Conservation (phyloP, 768 basidiomycete genomes). For the Crepidotus variabilis region DNA sequence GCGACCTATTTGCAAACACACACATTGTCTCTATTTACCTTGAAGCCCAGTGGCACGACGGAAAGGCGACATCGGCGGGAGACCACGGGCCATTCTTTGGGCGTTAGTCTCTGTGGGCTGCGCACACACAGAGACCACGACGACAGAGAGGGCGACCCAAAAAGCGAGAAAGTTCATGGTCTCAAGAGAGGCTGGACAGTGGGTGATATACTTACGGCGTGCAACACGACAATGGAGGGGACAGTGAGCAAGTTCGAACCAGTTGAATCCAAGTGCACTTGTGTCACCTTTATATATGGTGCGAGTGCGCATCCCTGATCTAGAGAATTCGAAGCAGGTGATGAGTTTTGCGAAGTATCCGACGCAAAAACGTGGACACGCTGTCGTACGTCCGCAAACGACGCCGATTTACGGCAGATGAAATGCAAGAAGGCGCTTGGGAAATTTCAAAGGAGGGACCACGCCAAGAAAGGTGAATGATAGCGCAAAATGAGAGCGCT, state of each 20-base stretch:
- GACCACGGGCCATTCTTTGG: slow-evolving; percentile 48
- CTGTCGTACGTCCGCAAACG: background rate
- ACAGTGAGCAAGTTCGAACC: background rate
- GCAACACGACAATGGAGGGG: background rate
- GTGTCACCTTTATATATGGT: background rate
- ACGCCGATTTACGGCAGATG: background rate
- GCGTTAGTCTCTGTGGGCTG: slow-evolving; percentile 44
- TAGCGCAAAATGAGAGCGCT: too few species aligned
- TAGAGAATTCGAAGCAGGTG: background rate
- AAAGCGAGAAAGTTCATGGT: slow-evolving; percentile 39
- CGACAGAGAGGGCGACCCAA: slow-evolving; percentile 34
- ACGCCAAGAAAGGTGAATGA: too few species aligned
- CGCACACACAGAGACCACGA: slow-evolving; percentile 32
- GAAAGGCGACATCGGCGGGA: slow-evolving; percentile 44
- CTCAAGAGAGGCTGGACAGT: background rate
- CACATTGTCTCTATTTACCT: slow-evolving; percentile 26
- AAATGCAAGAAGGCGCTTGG: background rate
- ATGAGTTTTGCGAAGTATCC: background rate
- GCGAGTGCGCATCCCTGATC: background rate
- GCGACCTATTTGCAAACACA: too few species aligned
- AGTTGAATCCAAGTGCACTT: background rate
- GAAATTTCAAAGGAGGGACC: too few species aligned
- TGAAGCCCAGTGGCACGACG: slow-evolving; percentile 30
- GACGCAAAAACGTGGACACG: background rate
- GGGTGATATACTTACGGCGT: background rate